Conservation (phyloP, 345 rosid genomes). For the Psidium guajava region DNA sequence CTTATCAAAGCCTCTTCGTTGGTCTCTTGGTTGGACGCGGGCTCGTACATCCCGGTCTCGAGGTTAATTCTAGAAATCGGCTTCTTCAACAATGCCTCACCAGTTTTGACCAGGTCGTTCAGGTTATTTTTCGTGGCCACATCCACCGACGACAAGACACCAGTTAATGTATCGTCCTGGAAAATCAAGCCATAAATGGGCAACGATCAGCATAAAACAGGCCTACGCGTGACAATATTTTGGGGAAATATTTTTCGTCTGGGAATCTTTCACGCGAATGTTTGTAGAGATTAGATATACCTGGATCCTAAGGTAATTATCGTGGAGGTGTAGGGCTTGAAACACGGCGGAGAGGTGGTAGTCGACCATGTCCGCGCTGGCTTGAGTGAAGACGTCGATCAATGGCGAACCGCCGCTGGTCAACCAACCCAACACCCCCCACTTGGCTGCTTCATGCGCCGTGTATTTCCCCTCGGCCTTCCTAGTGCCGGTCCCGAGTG, state of each 20-base stretch:
- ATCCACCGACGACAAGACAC: slow-evolving; percentile 46
- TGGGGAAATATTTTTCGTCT: background rate
- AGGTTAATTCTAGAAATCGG: slow-evolving; percentile 47
- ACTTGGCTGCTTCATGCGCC: slow-evolving; percentile 36
- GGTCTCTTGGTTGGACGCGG: slow-evolving; percentile 13
- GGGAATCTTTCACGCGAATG: background rate
- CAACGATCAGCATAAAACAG: background rate
- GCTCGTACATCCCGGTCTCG: slow-evolving; percentile 37
- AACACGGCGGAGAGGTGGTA: slow-evolving; percentile 38
- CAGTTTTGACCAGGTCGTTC: slow-evolving; percentile 43
- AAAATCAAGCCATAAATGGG: background rate
- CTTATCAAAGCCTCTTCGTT: slow-evolving; percentile 43
- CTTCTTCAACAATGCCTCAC: slow-evolving; percentile 45
- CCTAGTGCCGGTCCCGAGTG: slow-evolving; percentile 45
- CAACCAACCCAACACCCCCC: slow-evolving; percentile 68
- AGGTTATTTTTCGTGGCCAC: slow-evolving; percentile 47
- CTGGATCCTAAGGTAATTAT: slow-evolving; percentile 43
- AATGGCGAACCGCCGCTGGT: slow-evolving; percentile 36
- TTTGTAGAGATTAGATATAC: slow-evolving; percentile 1
- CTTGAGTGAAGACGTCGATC: slow-evolving; percentile 46
- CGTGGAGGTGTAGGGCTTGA: slow-evolving; percentile 28
- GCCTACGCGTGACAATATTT: background rate
- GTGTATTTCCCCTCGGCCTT: slow-evolving; percentile 23
- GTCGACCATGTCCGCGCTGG: slow-evolving; percentile 61
- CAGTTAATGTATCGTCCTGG: slow-evolving; percentile 57